Base-by-base conservation (phyloP, 495 filamentous ascomycete species). In the Penicillium coffeae region DNA sequence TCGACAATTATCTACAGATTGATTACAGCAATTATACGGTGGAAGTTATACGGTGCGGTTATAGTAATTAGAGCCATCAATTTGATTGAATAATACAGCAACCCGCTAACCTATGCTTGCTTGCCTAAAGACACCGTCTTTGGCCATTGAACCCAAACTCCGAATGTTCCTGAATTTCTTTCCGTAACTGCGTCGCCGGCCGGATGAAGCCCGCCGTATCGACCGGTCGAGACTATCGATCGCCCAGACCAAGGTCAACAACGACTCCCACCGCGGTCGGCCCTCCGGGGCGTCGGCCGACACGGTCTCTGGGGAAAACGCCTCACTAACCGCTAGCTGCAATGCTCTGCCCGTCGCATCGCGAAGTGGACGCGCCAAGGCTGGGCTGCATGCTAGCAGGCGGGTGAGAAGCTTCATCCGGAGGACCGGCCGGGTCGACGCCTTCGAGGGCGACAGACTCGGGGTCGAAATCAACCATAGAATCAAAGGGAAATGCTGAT, bases 271-370 rank as follows among this genome's bases (percentile, higher is more conserved):
- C 51, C 54, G 65, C 64, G 56, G 63, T 66, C 62, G 57, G 48
- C 52, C 60, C 60, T 59, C 64, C 40, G 54, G 45, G 55, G 55
- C 63, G 57, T 52, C 65, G 56, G 56, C 58, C 64, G 56, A 65
- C 59, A 42, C 40, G 50, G 51, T 60, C 55, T 58, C 56, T 51
- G 40, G 58, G 51, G 62, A 63, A 52, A 70, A 54, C 45, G 54
- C 55, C 62, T 69, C 67, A 58, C 65, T 72, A 72, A 70, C 70
- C 61, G 70, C 72, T 68, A 69, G 75, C 77, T 79, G 88, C 88
- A 89, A 87, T 79, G 81, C 84, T 81, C 73, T 80, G 81, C 86
- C 82, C 84, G 88, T 91, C 87, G 88, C 88, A 88, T 88, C 85
- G 83, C 78, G 79, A 70, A 87, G 79, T 68, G 85, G 88, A 87